Percentiles rank a stretch among this genome's conserved stretches.
phyloP scores from a whole-genome alignment of 2,329 filamentous ascomycete genomes.

The Cladobotryum protrusum region DNA sequence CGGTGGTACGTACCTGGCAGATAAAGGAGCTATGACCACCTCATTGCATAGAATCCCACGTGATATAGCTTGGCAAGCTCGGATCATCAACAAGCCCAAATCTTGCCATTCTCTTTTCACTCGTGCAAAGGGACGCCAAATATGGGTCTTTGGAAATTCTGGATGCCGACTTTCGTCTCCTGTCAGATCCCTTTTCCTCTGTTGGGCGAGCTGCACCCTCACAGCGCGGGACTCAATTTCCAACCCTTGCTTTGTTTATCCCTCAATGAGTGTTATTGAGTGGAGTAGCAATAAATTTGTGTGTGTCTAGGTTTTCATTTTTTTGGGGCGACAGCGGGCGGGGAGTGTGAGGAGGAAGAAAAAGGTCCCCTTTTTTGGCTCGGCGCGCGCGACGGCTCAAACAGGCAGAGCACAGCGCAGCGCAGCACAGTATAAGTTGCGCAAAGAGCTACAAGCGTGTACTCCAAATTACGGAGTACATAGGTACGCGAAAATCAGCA shows the following conservation, averaged over 20 bases:
- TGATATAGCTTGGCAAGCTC: conserved; percentile 3
- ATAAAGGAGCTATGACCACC: conserved; percentile 10
- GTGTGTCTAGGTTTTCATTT: not conserved
- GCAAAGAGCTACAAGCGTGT: not conserved
- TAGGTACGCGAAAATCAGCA: not conserved
- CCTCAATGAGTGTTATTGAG: conserved; percentile 3
- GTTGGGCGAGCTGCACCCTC: too few relatives aligned
- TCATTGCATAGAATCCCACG: conserved; percentile 1
- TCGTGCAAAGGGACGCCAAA: too few relatives aligned
- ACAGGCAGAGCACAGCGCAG: not conserved
- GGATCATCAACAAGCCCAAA: too few relatives aligned
- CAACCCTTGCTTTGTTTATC: conserved; percentile 1
- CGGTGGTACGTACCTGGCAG: conserved; percentile 1
- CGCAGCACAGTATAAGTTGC: not conserved
- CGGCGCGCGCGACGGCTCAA: not conserved
- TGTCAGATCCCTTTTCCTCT: too few relatives aligned
- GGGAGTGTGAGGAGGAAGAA: not conserved
- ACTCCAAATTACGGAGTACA: not conserved
- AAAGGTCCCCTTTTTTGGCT: not conserved
- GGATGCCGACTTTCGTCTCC: too few relatives aligned
- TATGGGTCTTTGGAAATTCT: not conserved
- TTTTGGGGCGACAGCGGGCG: not conserved
- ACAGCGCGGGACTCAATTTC: not conserved
- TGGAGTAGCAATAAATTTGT: conserved; percentile 2
- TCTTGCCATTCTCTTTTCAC: too few relatives aligned